Conservation (phyloP, 192 early-diverging fungal species). For the Geranomyces variabilis region DNA sequence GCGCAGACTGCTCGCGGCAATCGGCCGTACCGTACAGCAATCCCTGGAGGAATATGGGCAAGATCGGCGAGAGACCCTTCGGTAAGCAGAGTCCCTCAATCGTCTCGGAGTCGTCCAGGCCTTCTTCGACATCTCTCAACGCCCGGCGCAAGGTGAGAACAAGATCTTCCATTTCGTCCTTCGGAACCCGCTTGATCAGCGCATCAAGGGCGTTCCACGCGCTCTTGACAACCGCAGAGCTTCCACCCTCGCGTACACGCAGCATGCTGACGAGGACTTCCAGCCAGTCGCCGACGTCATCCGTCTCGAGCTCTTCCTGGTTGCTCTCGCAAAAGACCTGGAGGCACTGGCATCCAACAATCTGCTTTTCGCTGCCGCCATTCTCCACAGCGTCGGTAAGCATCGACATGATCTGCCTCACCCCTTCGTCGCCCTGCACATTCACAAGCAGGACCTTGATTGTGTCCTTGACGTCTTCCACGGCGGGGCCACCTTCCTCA, state of each 20-base stretch:
- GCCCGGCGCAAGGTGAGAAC: constrained; percentile 71
- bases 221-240: constrained; percentile 56
- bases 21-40: constrained; percentile 85
- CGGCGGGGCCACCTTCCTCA: constrained; percentile 64
- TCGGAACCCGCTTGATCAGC: constrained; percentile 78
- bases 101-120: constrained; percentile 40
- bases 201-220: constrained; percentile 83
- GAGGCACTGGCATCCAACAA: constrained; percentile 65
- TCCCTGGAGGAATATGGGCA: constrained; percentile 93
- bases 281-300: constrained; percentile 83
- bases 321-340: constrained; percentile 69
- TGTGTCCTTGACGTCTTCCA: constrained; percentile 73
- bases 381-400: constrained; percentile 70
- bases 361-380: constrained; percentile 5
- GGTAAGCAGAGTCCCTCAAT: constrained; percentile 88
- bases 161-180: constrained; percentile 85
- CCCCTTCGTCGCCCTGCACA: constrained; percentile 81
- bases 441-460: constrained; percentile 71
- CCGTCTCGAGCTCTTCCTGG: constrained; percentile 55
- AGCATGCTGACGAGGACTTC: constrained; percentile 74
- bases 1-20: constrained; percentile 81
- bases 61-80: constrained; percentile 87
- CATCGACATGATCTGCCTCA: constrained; percentile 76
- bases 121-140: constrained; percentile 61
- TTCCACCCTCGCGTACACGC: constrained; percentile 45